Conservation (phyloP, 257 asterid species). For the Fraxinus cuspidata region DNA sequence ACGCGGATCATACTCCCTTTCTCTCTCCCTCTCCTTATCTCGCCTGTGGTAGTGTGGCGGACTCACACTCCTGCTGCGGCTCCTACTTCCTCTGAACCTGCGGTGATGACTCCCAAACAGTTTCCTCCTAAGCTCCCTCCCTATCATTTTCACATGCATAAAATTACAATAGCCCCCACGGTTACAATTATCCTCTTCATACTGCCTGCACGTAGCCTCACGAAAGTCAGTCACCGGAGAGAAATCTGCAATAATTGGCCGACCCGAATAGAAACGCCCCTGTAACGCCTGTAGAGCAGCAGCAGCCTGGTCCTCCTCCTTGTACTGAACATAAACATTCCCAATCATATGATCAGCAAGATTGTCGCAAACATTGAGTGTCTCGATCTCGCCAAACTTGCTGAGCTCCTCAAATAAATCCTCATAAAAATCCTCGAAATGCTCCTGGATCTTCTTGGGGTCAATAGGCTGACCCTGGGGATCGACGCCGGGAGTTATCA, state of each 20-base stretch:
- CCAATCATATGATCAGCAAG: conserved; percentile 42
- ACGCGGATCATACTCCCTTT: background rate
- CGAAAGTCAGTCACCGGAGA: conserved; percentile 17
- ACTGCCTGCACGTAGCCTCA: conserved; percentile 14
- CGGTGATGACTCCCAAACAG: conserved; percentile 2
- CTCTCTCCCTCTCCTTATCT: background rate
- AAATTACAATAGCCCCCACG: conserved; percentile 17
- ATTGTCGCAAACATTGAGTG: conserved; percentile 37
- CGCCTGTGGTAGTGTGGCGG: background rate
- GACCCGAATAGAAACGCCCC: conserved; percentile 24
- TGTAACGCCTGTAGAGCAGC: conserved; percentile 24
- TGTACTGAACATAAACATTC: conserved; percentile 32
- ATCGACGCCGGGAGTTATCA: conserved; percentile 36
- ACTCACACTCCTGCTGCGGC: conserved; percentile 7
- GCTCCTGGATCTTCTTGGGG: conserved; percentile 33
- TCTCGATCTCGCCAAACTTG: conserved; percentile 38
- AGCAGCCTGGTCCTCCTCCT: conserved; percentile 41
- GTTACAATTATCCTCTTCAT: conserved; percentile 7
- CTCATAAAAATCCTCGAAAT: conserved; percentile 39
- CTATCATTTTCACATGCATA: conserved; percentile 12
- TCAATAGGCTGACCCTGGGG: conserved; percentile 36
- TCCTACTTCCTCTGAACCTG: conserved; percentile 1
- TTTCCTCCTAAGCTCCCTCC: conserved; percentile 12
- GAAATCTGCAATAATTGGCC: conserved; percentile 9
- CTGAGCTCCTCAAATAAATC: conserved; percentile 35